Percentiles rank a stretch among this genome's conserved stretches.
phyloP scores from a whole-genome alignment of 1,139 yeast genomes.

The Yamadazyma dushanensis region DNA sequence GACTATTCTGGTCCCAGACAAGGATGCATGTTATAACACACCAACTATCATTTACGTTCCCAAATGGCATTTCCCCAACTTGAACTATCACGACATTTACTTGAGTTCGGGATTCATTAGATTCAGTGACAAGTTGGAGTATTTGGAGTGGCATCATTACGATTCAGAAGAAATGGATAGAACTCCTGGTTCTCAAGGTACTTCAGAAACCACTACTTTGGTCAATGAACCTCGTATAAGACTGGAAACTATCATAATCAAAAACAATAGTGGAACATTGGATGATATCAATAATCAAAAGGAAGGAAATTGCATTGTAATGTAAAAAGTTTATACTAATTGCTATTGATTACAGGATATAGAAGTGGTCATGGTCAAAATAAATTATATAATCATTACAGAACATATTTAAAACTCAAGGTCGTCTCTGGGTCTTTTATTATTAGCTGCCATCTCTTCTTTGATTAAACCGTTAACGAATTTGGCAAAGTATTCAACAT shows the following conservation, averaged over 20 bases:
- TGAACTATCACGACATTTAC: conserved; percentile 41
- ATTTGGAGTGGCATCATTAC: conserved; percentile 71
- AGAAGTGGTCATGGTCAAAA: not conserved
- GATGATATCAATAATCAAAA: conserved; percentile 25
- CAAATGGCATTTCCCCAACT: conserved; percentile 60
- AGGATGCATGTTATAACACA: conserved; percentile 5
- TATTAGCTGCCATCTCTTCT: conserved; percentile 48
- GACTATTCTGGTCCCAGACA: conserved; percentile 32
- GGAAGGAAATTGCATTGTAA: conserved; percentile 8
- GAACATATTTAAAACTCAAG: conserved; percentile 26
- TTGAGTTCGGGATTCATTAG: conserved; percentile 58
- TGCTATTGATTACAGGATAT: no score
- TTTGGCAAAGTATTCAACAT: conserved; percentile 65
- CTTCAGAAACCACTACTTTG: conserved; percentile 15
- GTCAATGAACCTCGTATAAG: conserved; percentile 9
- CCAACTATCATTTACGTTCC: conserved; percentile 73
- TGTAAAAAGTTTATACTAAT: conserved; percentile 2
- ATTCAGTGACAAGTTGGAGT: conserved; percentile 50
- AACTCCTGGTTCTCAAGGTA: conserved; percentile 4
- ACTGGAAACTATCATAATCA: conserved; percentile 37
- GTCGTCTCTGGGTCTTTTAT: conserved; percentile 48
- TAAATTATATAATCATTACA: conserved; percentile 2
- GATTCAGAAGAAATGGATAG: conserved; percentile 9
- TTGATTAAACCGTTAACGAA: conserved; percentile 60
- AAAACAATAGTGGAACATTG: conserved; percentile 39